Evolutionary conservation across 495 filamentous ascomycete genomes (phyloP).

Genomic region (Annulohypoxylon maeteangense): DNA sequence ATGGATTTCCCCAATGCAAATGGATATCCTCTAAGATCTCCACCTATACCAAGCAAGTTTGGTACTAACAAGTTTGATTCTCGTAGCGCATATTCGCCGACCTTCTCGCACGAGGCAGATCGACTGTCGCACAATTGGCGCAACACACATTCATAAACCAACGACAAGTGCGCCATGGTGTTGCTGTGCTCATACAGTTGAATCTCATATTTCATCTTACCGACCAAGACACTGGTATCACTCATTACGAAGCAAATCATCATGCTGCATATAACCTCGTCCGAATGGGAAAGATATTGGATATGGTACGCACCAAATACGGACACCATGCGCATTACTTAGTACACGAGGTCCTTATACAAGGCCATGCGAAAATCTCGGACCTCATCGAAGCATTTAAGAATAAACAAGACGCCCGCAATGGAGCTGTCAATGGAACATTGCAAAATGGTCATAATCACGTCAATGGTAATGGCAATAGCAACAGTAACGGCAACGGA

Average conservation of each 20-base stretch:
- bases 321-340: conserved; percentile 76
- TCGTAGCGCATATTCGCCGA: conserved; percentile 78
- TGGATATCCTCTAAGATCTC: conserved; percentile 1
- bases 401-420: conserved; percentile 48
- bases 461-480: conserved; percentile 33
- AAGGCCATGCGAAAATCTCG: conserved; percentile 78
- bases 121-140: conserved; percentile 72
- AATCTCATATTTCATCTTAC: conserved; percentile 82
- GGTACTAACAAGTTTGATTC: conserved; percentile 26
- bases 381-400: conserved; percentile 68
- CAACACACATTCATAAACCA: conserved; percentile 73
- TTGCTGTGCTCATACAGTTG: conserved; percentile 87
- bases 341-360: conserved; percentile 75
- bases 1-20: conserved; percentile 52
- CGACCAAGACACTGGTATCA: conserved; percentile 67
- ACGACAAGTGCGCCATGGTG: conserved; percentile 77
- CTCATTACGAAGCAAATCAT: conserved; percentile 83
- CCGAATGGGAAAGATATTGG: conserved; percentile 83
- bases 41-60: neutral
- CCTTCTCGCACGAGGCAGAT: conserved; percentile 79
- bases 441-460: conserved; percentile 33
- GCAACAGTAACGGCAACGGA: conserved; percentile 37
- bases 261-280: conserved; percentile 80
- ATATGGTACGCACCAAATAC: conserved; percentile 74
- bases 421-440: conserved; percentile 33